Evolutionary conservation across 148 eudicot genomes (phyloP), one percentile per base, ranked within the genome.

Genomic region (Nepenthes gracilis): DNA sequence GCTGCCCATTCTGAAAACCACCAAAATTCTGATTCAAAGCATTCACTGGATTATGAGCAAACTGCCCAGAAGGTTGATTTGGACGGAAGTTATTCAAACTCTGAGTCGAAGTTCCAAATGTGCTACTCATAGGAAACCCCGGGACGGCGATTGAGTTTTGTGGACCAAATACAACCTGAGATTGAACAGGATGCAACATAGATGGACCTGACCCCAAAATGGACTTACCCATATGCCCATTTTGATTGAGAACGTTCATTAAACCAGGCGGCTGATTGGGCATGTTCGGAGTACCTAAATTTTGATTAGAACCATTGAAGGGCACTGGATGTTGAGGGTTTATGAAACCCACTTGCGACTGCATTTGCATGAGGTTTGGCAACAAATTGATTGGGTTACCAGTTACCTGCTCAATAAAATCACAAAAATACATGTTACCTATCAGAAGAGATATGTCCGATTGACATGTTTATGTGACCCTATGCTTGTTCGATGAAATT

Each of bases 341-440:
- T 13, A 60, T 61, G 58, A 72, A 73, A 35, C 71, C 69, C 62
- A 63, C 36, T 59, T 72, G 77, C 45, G 80, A 38, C 48, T 68
- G 70, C 32, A 72, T 54, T 72, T 68, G 76, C 76, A 65, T 54
- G 32, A 61, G 48, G 55, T 76, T 76, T 35, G 70, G 74, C 61
- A 62, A 56, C 55, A 58, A 57, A 55, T 72, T 70, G 35, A 6
- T 49, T 8, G 58, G 33, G 61, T 35, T 51, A 55, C 75, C 73
- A 61, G 15, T 55, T n/a, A 5, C 66, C 81, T 73, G 64, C 61
- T 59, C 15, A 14, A 57, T 2, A 58, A 33, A 35, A 70, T 47
- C 43, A 50, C 9, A 59, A 12, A 14, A 33, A 14, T 35, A 62
- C 23, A 32, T 4, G 32, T 52, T 32, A 52, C 55, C 14, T 23